phyloP scores from a whole-genome alignment of 148 eudicot species.

The Simmondsia chinensis region DNA sequence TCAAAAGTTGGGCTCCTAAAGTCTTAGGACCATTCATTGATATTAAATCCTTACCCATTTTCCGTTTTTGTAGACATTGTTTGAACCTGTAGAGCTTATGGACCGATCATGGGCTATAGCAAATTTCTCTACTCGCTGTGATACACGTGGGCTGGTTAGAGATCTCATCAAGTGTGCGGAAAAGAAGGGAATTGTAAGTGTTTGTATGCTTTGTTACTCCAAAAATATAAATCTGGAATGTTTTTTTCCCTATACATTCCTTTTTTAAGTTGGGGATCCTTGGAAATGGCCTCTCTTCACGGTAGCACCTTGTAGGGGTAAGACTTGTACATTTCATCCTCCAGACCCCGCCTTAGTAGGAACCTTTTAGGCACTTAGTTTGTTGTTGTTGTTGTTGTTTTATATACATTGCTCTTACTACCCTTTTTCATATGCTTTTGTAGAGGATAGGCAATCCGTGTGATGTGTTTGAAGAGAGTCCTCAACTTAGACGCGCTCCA shows the following conservation, averaged over 20 bases:
- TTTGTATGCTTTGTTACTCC: background rate
- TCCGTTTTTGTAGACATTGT: conserved; percentile 16
- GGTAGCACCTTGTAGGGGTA: too few species aligned
- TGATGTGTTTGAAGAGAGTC: conserved; percentile 25
- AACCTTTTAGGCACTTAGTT: too few species aligned
- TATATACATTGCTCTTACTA: background rate
- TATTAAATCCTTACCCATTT: background rate
- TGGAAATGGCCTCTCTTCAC: too few species aligned
- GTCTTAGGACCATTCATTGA: background rate
- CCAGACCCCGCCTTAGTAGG: too few species aligned
- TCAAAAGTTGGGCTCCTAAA: too few species aligned
- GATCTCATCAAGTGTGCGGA: conserved; percentile 27
- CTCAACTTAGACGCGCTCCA: conserved; percentile 23
- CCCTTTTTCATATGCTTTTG: background rate
- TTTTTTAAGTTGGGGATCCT: too few species aligned
- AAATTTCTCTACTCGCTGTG: conserved; percentile 32
- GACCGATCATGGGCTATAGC: conserved; percentile 25
- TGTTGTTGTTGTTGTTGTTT: background rate
- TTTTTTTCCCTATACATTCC: background rate
- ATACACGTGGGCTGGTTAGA: conserved; percentile 5
- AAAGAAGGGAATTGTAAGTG: conserved; percentile 30
- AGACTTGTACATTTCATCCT: too few species aligned
- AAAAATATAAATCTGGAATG: background rate
- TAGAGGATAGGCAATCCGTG: conserved; percentile 22
- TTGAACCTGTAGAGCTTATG: conserved; percentile 7